phyloP scores from a whole-genome alignment of 768 basidiomycete genomes.

The Boletus rubescentipes region DNA sequence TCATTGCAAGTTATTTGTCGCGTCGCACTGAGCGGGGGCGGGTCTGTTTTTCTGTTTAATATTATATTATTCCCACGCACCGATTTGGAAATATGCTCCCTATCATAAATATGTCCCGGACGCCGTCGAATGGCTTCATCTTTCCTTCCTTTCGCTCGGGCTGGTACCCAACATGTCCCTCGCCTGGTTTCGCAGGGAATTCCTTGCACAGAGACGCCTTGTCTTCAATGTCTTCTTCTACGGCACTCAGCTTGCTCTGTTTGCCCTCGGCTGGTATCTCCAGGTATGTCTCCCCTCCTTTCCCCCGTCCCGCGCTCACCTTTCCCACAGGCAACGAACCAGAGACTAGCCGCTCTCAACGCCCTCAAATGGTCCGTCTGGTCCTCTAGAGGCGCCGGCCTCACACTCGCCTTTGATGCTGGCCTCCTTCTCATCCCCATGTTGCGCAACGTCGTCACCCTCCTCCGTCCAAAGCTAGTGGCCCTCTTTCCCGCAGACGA shows the following conservation, averaged over 20 bases:
- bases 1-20: too few relatives aligned
- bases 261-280: conserved; percentile 86
- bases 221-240: conserved; percentile 80
- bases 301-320: neutral
- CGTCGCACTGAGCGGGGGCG: neutral
- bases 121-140: too few relatives aligned
- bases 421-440: conserved; percentile 86
- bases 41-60: too few relatives aligned
- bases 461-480: conserved; percentile 76
- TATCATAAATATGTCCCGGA: neutral
- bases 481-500: conserved; percentile 92
- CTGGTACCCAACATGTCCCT: neutral
- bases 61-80: conserved; percentile 1
- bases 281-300: conserved; percentile 46
- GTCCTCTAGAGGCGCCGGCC: conserved; percentile 88
- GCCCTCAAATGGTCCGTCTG: conserved; percentile 81
- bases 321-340: conserved; percentile 53
- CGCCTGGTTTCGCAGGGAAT: conserved; percentile 71
- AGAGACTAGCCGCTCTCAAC: conserved; percentile 72
- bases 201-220: conserved; percentile 61
- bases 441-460: conserved; percentile 83
- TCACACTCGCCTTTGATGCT: conserved; percentile 85
- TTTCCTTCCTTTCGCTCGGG: too few relatives aligned
- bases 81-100: neutral
- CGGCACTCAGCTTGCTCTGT: conserved; percentile 68